Base-by-base conservation (phyloP, 2,329 filamentous ascomycete genomes). In the Fusarium sp. region DNA sequence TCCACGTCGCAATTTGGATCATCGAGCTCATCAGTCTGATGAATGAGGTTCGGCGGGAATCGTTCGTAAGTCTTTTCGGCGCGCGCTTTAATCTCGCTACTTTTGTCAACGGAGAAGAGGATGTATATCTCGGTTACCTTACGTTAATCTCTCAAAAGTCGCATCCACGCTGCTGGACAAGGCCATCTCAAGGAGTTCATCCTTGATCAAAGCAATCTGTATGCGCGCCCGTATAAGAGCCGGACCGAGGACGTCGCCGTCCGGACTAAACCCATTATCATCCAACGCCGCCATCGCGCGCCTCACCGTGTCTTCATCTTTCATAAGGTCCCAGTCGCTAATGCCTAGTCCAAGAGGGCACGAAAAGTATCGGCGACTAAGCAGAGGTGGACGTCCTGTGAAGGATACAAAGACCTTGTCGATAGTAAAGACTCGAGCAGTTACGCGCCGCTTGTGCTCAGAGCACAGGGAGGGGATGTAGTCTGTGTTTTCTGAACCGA, bases 181-280 rank as follows among this genome's bases (percentile, higher is more conserved):
- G 0, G 87, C 86, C 22, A 89, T 80, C 65, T 89, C 85, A 6
- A 90, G 79, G 6, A 90, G 83, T 47, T 90, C 87, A 63, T 90
- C 88, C 4, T 85, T 80, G 9, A 90, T 80, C 1, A 80, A 72
- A 4, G 84, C 82, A 36, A 89, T 80, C 13, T 82, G 79, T 2
- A 80, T 79, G 44, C 83, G 82, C 0, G 84, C 82, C 26, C 87
- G 79, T 1, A 79, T 70, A 56, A 83, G 80, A 0, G 86, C 88
- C 1, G 80, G 78, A 1, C 83, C 73, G 21, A 83, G 78, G 0
- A 87, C 69, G 0, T 76, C 72, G 0, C 83, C 84, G 2, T 78
- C 71, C 1, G 79, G 82, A 36, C 86, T 87, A 85, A 87, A 89
- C 0, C 87, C 87, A 38, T 83, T 76, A 0, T 74, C 64, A 59